Evolutionary conservation across 2,329 filamentous ascomycete genomes (phyloP).

Genomic region (Aspergillus clavatus): DNA sequence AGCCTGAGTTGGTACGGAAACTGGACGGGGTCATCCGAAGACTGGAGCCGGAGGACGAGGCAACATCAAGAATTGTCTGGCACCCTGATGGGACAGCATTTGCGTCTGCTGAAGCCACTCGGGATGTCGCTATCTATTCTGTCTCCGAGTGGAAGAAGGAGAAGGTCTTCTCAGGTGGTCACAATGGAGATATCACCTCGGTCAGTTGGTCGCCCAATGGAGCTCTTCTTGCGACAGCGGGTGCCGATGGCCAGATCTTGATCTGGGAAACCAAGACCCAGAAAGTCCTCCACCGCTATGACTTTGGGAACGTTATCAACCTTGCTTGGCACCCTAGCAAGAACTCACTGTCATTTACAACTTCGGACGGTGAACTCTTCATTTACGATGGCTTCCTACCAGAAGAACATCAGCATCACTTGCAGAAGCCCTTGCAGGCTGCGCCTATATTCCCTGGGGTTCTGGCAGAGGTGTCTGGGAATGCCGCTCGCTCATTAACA

Average conservation of each 20-base stretch:
- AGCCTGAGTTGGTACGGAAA: conserved; percentile 75
- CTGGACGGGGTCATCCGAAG: conserved; percentile 80
- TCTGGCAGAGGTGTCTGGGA: conserved; percentile 63
- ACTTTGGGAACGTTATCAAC: conserved; percentile 78
- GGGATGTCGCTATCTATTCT: conserved; percentile 83
- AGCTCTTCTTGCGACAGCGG: conserved; percentile 67
- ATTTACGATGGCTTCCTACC: conserved; percentile 65
- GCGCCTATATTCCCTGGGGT: conserved; percentile 85
- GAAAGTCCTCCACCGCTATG: conserved; percentile 68
- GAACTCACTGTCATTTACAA: conserved; percentile 88
- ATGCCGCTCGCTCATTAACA: conserved; percentile 52
- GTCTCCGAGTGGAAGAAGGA: conserved; percentile 85
- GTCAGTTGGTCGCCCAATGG: conserved; percentile 94
- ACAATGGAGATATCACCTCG: conserved; percentile 79
- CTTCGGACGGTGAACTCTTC: conserved; percentile 85
- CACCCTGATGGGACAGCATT: conserved; percentile 93
- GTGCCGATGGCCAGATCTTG: conserved; percentile 45
- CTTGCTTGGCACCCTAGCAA: conserved; percentile 86
- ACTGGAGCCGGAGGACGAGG: conserved; percentile 71
- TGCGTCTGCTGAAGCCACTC: conserved; percentile 73
- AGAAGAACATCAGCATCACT: conserved; percentile 44
- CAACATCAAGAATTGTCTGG: conserved; percentile 73
- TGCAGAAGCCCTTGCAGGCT: conserved; percentile 58
- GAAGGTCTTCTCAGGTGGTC: conserved; percentile 69
- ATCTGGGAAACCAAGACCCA: conserved; percentile 92